Base-by-base conservation (phyloP, 2,329 filamentous ascomycete species). In the Colletotrichum sansevieriae region DNA sequence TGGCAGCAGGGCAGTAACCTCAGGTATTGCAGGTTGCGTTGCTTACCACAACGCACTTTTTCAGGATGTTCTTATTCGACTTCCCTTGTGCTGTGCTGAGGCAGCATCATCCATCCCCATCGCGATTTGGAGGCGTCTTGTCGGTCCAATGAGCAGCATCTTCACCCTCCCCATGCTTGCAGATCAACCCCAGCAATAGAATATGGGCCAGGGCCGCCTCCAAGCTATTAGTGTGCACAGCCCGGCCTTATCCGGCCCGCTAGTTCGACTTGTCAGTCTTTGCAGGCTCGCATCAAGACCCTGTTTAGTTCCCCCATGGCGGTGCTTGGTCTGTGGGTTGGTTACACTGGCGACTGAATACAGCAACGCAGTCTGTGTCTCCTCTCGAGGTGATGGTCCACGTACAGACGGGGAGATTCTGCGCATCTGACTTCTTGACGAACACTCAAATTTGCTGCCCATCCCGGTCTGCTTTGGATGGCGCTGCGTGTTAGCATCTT, bases 231-330 rank as follows among this genome's bases (percentile, higher is more conserved):
- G 62, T 65, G 65, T 68, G 54, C 65, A 68, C 65, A 60, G 65
- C 62, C 65, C 62, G 65, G 62, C 62, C 39, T 65, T 66, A 49
- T 68, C 65, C 62, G 62, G 60, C 46, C 62, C 49, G 47, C 59
- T 57, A 52, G 37, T 20, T 56, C 35, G 11, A 56, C 12, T 46
- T 62, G 18, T 43, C 25, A 43, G 47, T 44, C 35, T 57, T 22
- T 10, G n/a, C 51, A 39, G 33, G 37, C 37, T 47, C 51, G 47
- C 63, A 62, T 33, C 10, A 29, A 37, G 29, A 15, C 18, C 51
- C 22, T 13, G n/a, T 29, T 35, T 55, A n/a, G n/a, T 8, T 18
- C 10, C 39, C 20, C 35, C 10, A 15, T 18, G 56, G 63, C 49
- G 47, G 56, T 62, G 63, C 57, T 47, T 65, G 37, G 56, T 47